A percentile compares a stretch with the other conserved stretches of the same genome.
Evolutionary conservation across 1,139 yeast genomes (phyloP).

Genomic region (Saccharomyces hybrid): DNA sequence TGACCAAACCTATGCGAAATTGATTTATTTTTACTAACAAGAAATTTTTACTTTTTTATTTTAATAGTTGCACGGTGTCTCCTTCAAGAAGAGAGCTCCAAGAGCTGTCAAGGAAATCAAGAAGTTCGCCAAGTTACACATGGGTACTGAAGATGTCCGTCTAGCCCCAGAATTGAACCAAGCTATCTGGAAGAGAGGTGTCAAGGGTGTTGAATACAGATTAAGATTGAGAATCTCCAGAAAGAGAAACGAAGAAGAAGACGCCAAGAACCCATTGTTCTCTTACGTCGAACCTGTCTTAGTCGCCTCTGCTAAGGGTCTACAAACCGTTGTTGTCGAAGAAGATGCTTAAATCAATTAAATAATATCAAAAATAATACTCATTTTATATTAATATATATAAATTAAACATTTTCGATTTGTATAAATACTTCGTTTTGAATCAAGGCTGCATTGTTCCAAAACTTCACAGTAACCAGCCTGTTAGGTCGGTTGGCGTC

Average conservation of each 20-base stretch:
- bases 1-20: not conserved
- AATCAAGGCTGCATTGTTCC: too few species aligned
- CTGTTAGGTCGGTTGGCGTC: too few species aligned
- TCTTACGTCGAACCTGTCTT: slow-evolving; percentile 96
- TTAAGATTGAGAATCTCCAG: slow-evolving; percentile 98
- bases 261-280: slow-evolving; percentile 96
- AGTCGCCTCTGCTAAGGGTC: slow-evolving; percentile 94
- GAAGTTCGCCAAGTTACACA: slow-evolving; percentile 97
- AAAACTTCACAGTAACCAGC: too few species aligned
- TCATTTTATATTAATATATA: slow-evolving; percentile 8
- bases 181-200: slow-evolving; percentile 99
- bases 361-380: slow-evolving; percentile 10
- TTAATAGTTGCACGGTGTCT: slow-evolving; percentile 83
- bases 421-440: slow-evolving; percentile 3
- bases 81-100: slow-evolving; percentile 99
- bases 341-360: slow-evolving; percentile 54
- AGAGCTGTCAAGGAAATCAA: slow-evolving; percentile 98
- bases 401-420: slow-evolving; percentile 10
- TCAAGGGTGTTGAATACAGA: slow-evolving; percentile 98
- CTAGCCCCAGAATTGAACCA: slow-evolving; percentile 98
- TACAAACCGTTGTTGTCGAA: slow-evolving; percentile 95
- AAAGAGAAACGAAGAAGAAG: slow-evolving; percentile 99
- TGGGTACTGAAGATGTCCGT: slow-evolving; percentile 99
- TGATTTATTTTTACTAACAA: not conserved
- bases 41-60: not conserved